Evolutionary conservation across 768 basidiomycete species (phyloP).

Genomic region (Daedaleopsis nitida): DNA sequence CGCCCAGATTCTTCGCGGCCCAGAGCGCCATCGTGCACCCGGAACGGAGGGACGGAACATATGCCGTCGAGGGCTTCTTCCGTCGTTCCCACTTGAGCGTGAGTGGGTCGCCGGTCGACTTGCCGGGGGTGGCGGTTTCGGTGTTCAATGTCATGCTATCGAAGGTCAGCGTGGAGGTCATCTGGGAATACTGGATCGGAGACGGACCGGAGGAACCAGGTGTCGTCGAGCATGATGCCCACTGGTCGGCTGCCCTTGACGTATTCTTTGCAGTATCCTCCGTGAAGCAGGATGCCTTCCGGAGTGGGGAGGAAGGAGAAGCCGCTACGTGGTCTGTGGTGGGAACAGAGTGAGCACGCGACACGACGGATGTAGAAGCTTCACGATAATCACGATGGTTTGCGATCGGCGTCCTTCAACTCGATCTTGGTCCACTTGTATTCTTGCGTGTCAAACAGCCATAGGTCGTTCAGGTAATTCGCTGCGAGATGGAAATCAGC

Average conservation of each 20-base stretch:
- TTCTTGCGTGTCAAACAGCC: conserved; percentile 85
- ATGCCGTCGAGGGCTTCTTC: conserved; percentile 69
- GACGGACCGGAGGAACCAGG: conserved; percentile 79
- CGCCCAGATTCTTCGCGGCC: conserved; percentile 64
- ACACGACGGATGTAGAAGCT: not conserved
- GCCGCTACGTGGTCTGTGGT: conserved; percentile 66
- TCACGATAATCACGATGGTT: conserved; percentile 61
- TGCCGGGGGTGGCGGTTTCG: conserved; percentile 33
- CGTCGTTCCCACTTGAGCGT: conserved; percentile 84
- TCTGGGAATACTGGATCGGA: not conserved
- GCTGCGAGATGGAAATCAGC: conserved; percentile 44
- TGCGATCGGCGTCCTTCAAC: conserved; percentile 66
- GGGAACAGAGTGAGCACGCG: not conserved
- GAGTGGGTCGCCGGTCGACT: conserved; percentile 45
- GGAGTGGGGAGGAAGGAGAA: conserved; percentile 81
- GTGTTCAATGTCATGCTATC: conserved; percentile 35
- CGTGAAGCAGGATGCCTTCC: conserved; percentile 82
- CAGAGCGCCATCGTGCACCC: conserved; percentile 90
- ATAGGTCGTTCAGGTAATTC: conserved; percentile 80
- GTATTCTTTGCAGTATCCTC: conserved; percentile 93
- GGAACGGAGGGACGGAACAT: conserved; percentile 69
- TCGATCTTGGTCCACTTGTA: conserved; percentile 85
- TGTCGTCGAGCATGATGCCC: conserved; percentile 88
- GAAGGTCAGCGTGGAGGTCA: not conserved
- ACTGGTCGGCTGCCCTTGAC: conserved; percentile 80